Evolutionary conservation across 441 rosid species (phyloP).

Genomic region (Breynia disticha): DNA sequence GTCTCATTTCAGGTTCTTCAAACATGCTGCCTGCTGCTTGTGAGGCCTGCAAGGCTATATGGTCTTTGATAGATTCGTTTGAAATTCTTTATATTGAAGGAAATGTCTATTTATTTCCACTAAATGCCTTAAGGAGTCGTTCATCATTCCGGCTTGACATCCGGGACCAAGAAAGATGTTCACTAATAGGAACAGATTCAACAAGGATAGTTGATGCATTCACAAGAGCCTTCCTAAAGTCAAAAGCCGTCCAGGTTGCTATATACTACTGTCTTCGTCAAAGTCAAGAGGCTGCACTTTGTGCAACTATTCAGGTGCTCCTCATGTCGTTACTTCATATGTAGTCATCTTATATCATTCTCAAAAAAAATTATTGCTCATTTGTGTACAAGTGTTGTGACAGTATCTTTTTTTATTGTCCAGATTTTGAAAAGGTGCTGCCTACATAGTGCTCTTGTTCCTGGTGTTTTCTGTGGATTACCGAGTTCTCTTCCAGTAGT

Average conservation of each 20-base stretch:
- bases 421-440: constrained; percentile 92
- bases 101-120: constrained; percentile 48
- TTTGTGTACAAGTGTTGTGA: no score
- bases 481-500: constrained; percentile 82
- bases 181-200: constrained; percentile 44
- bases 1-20: constrained; percentile 72
- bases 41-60: constrained; percentile 79
- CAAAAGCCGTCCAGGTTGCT: constrained; percentile 71
- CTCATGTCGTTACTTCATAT: background rate
- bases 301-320: constrained; percentile 73
- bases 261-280: constrained; percentile 74
- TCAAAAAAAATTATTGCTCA: no score
- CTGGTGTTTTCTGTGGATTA: constrained; percentile 80
- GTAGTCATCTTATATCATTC: background rate
- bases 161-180: constrained; percentile 50
- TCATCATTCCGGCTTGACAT: constrained; percentile 51
- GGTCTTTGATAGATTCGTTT: constrained; percentile 61
- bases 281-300: constrained; percentile 49
- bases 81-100: constrained; percentile 46
- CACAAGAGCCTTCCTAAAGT: constrained; percentile 65
- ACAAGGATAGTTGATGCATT: constrained; percentile 59
- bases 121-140: constrained; percentile 46
- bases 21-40: constrained; percentile 68
- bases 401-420: constrained; percentile 12
- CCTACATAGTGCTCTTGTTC: constrained; percentile 65